Conservation (phyloP, 805 yeast genomes). For the Starmerella powellii region DNA sequence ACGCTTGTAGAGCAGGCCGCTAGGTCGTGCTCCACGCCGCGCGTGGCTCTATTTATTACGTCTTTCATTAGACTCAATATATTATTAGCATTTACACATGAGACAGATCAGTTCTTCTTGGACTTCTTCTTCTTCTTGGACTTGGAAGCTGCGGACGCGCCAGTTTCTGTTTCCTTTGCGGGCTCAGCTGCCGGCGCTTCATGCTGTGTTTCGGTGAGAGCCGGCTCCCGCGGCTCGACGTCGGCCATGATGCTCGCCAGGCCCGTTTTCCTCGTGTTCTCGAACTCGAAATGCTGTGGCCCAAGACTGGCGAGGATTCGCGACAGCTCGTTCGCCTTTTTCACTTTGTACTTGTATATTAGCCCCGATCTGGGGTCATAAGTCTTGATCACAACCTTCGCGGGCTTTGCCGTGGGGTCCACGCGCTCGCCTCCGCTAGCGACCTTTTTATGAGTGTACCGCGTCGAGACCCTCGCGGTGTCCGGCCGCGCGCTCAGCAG, state of each 20-base stretch:
- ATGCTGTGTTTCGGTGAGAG: conserved; percentile 1
- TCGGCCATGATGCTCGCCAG: conserved; percentile 27
- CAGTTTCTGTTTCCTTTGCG: conserved; percentile 1
- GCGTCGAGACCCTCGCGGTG: conserved; percentile 27
- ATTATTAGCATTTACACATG: too few species aligned
- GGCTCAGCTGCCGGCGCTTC: conserved; percentile 4
- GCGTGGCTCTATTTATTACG: too few species aligned
- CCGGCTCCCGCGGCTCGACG: conserved; percentile 19
- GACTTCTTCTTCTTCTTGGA: conserved; percentile 22
- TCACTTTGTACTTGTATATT: conserved; percentile 45
- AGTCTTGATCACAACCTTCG: conserved; percentile 41
- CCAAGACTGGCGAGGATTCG: conserved; percentile 63
- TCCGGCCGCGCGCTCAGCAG: conserved; percentile 36
- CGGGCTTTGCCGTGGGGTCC: conserved; percentile 26
- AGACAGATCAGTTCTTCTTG: conserved; percentile 15
- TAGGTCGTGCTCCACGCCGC: too few species aligned
- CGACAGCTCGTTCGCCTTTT: conserved; percentile 59
- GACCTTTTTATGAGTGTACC: conserved; percentile 31
- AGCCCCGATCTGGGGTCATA: conserved; percentile 55
- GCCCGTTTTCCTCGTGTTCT: conserved; percentile 21
- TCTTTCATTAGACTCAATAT: too few species aligned
- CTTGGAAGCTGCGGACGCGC: conserved; percentile 2
- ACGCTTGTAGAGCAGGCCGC: too few species aligned
- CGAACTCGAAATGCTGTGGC: conserved; percentile 26
- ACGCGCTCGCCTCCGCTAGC: conserved; percentile 23